Percentiles rank a stretch among this genome's conserved stretches.
These are phyloP conservation scores for Gnaphalium uliginosum DNA, from an alignment of 129 eudicot genomes.

Conservation along the genomic window DNA sequence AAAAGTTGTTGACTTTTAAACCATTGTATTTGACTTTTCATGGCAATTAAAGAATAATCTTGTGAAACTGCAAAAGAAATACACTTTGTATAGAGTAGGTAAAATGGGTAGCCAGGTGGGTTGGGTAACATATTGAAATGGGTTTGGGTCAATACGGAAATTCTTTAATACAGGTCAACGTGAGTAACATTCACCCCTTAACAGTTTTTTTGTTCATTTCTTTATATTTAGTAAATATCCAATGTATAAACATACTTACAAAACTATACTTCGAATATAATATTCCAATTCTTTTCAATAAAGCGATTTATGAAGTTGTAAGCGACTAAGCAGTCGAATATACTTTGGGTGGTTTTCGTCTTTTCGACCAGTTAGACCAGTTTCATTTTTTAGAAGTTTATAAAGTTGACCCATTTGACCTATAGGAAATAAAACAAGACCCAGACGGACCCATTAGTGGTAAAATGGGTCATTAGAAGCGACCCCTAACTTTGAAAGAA, in stretches of 20 bases:
- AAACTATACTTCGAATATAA: not conserved
- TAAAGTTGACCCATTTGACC: not conserved
- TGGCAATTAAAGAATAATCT: constrained; percentile 1
- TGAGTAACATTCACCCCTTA: not conserved
- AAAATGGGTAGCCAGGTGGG: constrained; percentile 1
- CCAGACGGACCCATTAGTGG: not conserved
- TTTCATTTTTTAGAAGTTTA: not conserved
- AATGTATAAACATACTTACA: not conserved
- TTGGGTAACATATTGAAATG: not conserved
- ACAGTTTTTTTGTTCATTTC: not conserved
- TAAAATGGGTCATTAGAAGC: not conserved
- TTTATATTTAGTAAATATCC: not conserved
- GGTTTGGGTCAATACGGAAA: not conserved
- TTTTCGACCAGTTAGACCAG: not conserved
- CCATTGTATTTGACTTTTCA: constrained; percentile 3
- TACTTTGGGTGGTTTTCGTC: not conserved
- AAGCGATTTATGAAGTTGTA: not conserved
- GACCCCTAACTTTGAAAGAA: not conserved
- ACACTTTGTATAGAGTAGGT: not conserved
- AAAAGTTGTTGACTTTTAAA: constrained; percentile 3
- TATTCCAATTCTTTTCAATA: not conserved
- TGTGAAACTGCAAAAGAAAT: constrained; percentile 7
- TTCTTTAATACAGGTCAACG: not conserved
- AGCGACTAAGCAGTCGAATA: not conserved
- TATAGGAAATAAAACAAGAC: not conserved